phyloP scores from a whole-genome alignment of 306 rosid species.

The Carpinus fangiana region DNA sequence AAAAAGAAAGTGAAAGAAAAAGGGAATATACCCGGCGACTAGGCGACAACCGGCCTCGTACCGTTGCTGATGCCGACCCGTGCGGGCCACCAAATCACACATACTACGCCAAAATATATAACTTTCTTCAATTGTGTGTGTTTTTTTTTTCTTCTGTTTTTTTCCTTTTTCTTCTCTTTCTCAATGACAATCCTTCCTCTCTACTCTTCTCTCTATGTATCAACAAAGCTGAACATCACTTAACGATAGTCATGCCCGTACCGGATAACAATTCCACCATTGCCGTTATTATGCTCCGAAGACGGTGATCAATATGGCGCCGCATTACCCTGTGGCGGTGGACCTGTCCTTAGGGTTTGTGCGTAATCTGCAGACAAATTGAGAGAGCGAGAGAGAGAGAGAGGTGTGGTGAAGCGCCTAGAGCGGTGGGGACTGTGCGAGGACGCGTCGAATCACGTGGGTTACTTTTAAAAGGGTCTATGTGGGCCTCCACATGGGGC shows the following conservation, averaged over 20 bases:
- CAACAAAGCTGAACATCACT: neutral
- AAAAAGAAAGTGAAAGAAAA: neutral
- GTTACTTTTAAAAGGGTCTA: neutral
- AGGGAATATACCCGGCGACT: neutral
- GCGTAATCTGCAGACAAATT: neutral
- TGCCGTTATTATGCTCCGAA: neutral
- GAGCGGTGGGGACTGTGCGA: neutral
- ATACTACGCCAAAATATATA: neutral
- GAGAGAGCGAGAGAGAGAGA: neutral
- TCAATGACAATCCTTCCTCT: neutral
- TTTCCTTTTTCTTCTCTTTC: neutral
- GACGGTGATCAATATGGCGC: neutral
- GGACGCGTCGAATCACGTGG: neutral
- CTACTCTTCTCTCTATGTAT: neutral
- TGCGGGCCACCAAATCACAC: slow-evolving; percentile 19
- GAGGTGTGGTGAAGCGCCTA: neutral
- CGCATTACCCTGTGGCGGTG: neutral
- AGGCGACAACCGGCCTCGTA: slow-evolving; percentile 19
- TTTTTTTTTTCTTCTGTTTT: too few species aligned
- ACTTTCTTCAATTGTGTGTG: neutral
- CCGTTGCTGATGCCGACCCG: slow-evolving; percentile 12
- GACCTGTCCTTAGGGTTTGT: neutral
- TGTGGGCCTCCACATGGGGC: neutral
- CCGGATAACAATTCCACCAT: neutral
- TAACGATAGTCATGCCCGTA: neutral